Conservation (phyloP, 1,139 yeast genomes). For the Wickerhamiella pararugosa region DNA sequence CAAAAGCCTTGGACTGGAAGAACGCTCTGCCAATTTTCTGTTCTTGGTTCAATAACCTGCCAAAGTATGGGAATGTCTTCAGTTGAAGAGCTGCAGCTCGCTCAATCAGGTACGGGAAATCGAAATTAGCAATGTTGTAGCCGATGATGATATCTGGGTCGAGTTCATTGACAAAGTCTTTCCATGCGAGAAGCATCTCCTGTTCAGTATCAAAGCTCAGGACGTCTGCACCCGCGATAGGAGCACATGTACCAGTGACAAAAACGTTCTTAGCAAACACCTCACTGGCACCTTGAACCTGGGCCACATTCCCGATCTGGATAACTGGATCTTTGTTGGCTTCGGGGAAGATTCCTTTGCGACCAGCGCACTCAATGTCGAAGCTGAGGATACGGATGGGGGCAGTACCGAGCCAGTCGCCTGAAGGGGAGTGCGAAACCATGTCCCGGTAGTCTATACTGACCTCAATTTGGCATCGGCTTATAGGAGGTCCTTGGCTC, state of each 20-base stretch:
- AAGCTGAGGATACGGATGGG: constrained; percentile 87
- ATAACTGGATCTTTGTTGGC: constrained; percentile 87
- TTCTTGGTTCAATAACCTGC: constrained; percentile 49
- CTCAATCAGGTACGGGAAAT: constrained; percentile 80
- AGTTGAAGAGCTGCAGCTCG: constrained; percentile 66
- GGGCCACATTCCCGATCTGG: constrained; percentile 91
- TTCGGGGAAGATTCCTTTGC: constrained; percentile 94
- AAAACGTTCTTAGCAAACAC: constrained; percentile 93
- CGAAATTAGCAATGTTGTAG: constrained; percentile 87
- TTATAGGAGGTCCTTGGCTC: constrained; percentile 29
- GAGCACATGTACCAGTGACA: constrained; percentile 79
- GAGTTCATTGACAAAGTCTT: constrained; percentile 60
- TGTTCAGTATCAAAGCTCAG: constrained; percentile 60
- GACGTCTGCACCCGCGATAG: constrained; percentile 88
- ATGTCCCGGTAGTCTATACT: constrained; percentile 51
- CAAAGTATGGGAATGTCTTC: constrained; percentile 67
- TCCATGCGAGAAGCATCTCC: constrained; percentile 77
- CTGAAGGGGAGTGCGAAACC: constrained; percentile 74
- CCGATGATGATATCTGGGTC: constrained; percentile 98
- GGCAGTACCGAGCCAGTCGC: constrained; percentile 87
- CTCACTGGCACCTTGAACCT: constrained; percentile 60
- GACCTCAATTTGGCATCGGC: constrained; percentile 80
- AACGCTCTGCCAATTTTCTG: constrained; percentile 72
- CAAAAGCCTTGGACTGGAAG: constrained; percentile 91
- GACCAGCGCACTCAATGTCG: constrained; percentile 97